Percentiles rank a stretch among this genome's conserved stretches.
These are phyloP conservation scores for Coemansia sp. DNA, from an alignment of 192 early-diverging fungal species.

Conservation along the genomic window DNA sequence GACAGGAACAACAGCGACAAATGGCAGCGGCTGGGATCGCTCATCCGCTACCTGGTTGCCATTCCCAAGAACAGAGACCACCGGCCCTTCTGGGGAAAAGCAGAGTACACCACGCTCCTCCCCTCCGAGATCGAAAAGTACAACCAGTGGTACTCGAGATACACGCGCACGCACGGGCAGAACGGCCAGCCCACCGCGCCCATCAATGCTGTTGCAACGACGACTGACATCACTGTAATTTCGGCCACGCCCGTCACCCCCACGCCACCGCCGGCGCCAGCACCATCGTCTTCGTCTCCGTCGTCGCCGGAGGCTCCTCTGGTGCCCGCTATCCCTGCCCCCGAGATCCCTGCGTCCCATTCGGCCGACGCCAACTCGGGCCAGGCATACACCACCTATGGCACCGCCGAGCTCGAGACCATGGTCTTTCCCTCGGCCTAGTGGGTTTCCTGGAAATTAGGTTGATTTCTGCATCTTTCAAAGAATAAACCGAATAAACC, in stretches of 20 bases:
- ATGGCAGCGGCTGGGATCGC: background rate
- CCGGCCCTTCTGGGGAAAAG: background rate
- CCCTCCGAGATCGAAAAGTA: background rate
- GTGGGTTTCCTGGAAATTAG: no score
- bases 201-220: background rate
- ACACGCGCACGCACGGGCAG: background rate
- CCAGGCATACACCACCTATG: conserved; percentile 12
- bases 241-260: background rate
- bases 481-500: no score
- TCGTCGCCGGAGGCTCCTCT: background rate
- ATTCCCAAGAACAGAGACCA: background rate
- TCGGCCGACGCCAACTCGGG: background rate
- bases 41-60: conserved; percentile 6
- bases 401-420: conserved; percentile 5
- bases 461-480: no score
- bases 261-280: background rate
- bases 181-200: background rate
- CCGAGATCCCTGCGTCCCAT: background rate
- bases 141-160: conserved; percentile 1
- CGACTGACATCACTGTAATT: background rate
- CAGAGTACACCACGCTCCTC: background rate
- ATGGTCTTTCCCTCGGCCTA: conserved; percentile 6
- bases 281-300: background rate
- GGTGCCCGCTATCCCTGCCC: background rate
- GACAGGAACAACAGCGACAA: background rate